A percentile compares a stretch with the other conserved stretches of the same genome.
Evolutionary conservation across 2,329 filamentous ascomycete species (phyloP).

Genomic region (Fusarium sambucinum): DNA sequence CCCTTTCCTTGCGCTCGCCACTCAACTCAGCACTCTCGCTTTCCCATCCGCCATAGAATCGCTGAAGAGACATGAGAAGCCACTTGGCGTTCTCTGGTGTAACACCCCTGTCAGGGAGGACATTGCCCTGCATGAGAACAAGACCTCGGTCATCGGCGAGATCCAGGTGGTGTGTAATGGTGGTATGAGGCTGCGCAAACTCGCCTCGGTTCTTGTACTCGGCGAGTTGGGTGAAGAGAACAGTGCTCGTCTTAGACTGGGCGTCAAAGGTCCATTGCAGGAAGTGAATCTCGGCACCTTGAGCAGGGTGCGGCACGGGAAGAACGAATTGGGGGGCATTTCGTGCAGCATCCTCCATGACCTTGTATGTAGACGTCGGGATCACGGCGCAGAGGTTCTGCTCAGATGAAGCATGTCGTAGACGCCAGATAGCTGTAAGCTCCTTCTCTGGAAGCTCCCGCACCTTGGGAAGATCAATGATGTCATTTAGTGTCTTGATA

Average conservation of each 20-base stretch:
- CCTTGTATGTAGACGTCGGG: constrained; percentile 76
- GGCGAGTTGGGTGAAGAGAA: constrained; percentile 93
- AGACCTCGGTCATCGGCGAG: constrained; percentile 78
- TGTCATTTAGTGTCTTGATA: constrained; percentile 63
- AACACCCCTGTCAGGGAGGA: constrained; percentile 81
- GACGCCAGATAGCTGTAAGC: constrained; percentile 88
- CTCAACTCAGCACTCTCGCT: constrained; percentile 54
- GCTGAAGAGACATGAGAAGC: constrained; percentile 91
- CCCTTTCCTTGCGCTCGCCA: constrained; percentile 65
- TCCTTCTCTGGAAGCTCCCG: constrained; percentile 80
- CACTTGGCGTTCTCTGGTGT: constrained; percentile 86
- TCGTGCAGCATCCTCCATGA: constrained; percentile 78
- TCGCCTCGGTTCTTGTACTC: constrained; percentile 93
- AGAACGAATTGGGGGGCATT: constrained; percentile 90
- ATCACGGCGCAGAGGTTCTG: constrained; percentile 87
- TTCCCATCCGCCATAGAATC: constrained; percentile 84
- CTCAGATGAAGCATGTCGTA: constrained; percentile 80
- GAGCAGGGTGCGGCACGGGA: constrained; percentile 76
- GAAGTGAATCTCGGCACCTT: constrained; percentile 92
- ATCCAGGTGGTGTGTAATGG: constrained; percentile 90
- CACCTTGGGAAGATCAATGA: constrained; percentile 84
- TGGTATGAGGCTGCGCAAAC: constrained; percentile 92
- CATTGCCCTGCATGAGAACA: constrained; percentile 86
- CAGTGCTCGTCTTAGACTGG: constrained; percentile 72
- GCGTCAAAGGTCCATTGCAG: constrained; percentile 94